These are phyloP conservation scores for Trametes elegans DNA, from an alignment of 768 basidiomycete species.

Conservation along the genomic window DNA sequence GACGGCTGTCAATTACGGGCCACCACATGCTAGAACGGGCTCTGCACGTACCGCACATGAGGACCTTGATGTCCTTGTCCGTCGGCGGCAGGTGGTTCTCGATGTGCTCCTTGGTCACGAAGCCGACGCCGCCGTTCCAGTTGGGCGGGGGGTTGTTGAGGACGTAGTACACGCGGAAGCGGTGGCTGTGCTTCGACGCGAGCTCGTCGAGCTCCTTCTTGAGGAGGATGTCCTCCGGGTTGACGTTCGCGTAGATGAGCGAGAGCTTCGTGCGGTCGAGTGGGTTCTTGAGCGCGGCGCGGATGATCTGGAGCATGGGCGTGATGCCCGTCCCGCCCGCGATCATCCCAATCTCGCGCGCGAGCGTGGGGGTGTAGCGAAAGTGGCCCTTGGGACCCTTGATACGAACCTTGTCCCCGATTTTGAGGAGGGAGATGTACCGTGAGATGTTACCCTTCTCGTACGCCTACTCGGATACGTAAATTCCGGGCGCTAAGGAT, in stretches of 20 bases:
- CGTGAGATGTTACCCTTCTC: slow-evolving; percentile 97
- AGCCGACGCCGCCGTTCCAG: slow-evolving; percentile 91
- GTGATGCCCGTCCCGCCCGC: slow-evolving; percentile 99
- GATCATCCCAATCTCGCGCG: slow-evolving; percentile 91
- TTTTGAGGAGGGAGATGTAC: slow-evolving; percentile 74
- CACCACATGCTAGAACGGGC: background rate
- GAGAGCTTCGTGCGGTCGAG: slow-evolving; percentile 76
- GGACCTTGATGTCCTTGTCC: slow-evolving; percentile 63
- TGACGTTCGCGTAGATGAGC: slow-evolving; percentile 97
- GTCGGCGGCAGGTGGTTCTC: slow-evolving; percentile 69
- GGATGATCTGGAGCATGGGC: slow-evolving; percentile 98
- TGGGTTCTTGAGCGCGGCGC: slow-evolving; percentile 89
- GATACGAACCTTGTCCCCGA: slow-evolving; percentile 85
- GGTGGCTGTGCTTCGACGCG: slow-evolving; percentile 52
- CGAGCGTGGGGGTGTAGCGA: slow-evolving; percentile 70
- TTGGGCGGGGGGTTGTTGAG: slow-evolving; percentile 89
- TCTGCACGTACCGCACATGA: slow-evolving; percentile 70
- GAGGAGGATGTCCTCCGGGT: slow-evolving; percentile 88
- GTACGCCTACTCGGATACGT: slow-evolving; percentile 63
- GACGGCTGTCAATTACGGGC: background rate
- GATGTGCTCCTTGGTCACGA: slow-evolving; percentile 92
- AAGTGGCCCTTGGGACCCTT: slow-evolving; percentile 98
- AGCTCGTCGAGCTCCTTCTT: slow-evolving; percentile 85
- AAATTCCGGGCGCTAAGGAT: background rate
- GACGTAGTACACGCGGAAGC: slow-evolving; percentile 85